These are phyloP conservation scores for Wickerhamomyces ciferrii DNA, from an alignment of 805 yeast species.

Conservation along the genomic window DNA sequence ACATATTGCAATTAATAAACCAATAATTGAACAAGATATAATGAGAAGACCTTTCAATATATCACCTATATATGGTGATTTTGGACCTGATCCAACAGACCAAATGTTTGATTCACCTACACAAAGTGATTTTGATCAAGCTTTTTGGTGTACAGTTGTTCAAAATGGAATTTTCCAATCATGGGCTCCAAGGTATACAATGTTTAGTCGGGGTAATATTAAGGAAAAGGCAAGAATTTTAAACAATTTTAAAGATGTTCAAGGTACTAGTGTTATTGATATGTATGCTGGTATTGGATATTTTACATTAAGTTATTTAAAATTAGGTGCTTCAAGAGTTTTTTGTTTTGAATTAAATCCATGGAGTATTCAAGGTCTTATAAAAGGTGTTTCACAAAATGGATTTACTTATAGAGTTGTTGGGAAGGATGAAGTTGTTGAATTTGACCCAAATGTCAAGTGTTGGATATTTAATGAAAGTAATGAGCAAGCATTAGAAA, in stretches of 20 bases:
- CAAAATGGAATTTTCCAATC: slow-evolving; percentile 75
- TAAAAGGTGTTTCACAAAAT: slow-evolving; percentile 47
- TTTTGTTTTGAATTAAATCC: slow-evolving; percentile 83
- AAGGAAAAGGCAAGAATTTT: slow-evolving; percentile 72
- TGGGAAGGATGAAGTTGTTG: slow-evolving; percentile 25
- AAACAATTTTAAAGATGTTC: slow-evolving; percentile 29
- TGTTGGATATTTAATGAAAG: slow-evolving; percentile 53
- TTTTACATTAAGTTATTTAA: slow-evolving; percentile 65
- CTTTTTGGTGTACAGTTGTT: slow-evolving; percentile 65
- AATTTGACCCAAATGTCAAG: slow-evolving; percentile 15
- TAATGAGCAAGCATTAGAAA: slow-evolving; percentile 43
- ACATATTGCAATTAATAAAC: slow-evolving; percentile 68
- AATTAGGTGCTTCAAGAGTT: slow-evolving; percentile 41
- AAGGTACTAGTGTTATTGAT: slow-evolving; percentile 49
- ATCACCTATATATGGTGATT: slow-evolving; percentile 57
- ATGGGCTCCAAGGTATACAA: slow-evolving; percentile 83
- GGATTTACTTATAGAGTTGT: slow-evolving; percentile 33
- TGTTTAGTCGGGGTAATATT: slow-evolving; percentile 86
- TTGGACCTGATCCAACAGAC: slow-evolving; percentile 41
- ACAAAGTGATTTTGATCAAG: slow-evolving; percentile 36
- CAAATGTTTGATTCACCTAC: slow-evolving; percentile 30
- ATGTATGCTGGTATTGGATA: slow-evolving; percentile 85
- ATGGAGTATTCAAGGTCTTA: slow-evolving; percentile 75
- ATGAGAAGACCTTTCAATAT: slow-evolving; percentile 65
- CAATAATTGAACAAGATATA: slow-evolving; percentile 49